A percentile compares a stretch with the other conserved stretches of the same genome.
phyloP scores from a whole-genome alignment of 2,329 filamentous ascomycete genomes.

The Neurospora crassa region DNA sequence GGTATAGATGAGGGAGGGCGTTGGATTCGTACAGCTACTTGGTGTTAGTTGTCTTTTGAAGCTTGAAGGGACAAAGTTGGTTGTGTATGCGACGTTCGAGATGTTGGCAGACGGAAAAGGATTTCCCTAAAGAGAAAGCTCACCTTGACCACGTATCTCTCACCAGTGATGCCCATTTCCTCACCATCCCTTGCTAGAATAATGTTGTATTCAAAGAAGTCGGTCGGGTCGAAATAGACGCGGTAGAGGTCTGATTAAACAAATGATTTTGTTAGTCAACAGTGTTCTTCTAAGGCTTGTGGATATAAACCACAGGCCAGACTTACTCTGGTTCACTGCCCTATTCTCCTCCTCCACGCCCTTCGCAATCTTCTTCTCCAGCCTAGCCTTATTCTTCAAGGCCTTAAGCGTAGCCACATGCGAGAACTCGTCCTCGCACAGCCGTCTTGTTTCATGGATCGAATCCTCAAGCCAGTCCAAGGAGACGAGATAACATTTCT shows the following conservation, averaged over 20 bases:
- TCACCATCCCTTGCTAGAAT: constrained; percentile 45
- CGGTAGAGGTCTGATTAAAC: constrained; percentile 44
- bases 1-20: constrained; percentile 49
- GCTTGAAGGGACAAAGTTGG: no score
- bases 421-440: constrained; percentile 29
- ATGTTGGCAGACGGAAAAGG: background rate
- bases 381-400: constrained; percentile 29
- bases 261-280: background rate
- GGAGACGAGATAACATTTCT: constrained; percentile 32
- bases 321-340: constrained; percentile 41
- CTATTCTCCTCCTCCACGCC: constrained; percentile 26
- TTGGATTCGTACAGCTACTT: constrained; percentile 56
- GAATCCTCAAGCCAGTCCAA: constrained; percentile 46
- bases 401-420: constrained; percentile 20
- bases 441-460: constrained; percentile 18
- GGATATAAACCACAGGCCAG: background rate
- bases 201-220: constrained; percentile 54
- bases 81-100: background rate
- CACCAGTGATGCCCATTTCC: constrained; percentile 35
- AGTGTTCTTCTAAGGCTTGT: no score
- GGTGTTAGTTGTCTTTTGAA: background rate
- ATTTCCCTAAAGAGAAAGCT: constrained; percentile 16
- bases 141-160: constrained; percentile 53
- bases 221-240: constrained; percentile 50
- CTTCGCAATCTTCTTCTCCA: constrained; percentile 23